Base-by-base conservation (phyloP, 345 rosid genomes). In the Euphorbia pulcherrima region DNA sequence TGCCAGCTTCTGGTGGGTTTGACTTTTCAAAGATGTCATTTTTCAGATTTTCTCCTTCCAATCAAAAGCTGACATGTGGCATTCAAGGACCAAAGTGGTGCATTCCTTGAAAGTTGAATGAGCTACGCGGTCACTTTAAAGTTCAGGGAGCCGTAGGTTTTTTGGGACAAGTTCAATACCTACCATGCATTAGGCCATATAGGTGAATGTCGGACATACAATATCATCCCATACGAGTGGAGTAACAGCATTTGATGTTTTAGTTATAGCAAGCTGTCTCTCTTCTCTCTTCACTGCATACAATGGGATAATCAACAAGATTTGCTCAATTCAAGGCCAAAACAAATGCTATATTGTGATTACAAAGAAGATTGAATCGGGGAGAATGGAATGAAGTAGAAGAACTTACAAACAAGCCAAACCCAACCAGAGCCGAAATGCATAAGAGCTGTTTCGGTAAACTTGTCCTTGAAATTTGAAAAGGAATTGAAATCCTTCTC, bases 401-500 rank as follows among this genome's bases (percentile, higher is more conserved):
- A 37, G 51, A 74, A 68, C 94, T 83, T 78, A 93, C 98, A 80
- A 41, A 86, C 94, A 24, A 93, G 97, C 98, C 98, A 93, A 73
- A 93, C 83, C 94, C 97, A 93, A 70, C 96, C 91, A 62, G 97
- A 90, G 68, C 97, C 96, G 80, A 90, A 89, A 41, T 81, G 69
- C 55, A 88, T 69, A 56, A 88, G 83, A 71, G 98, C 92, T 30
- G 87, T 65, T 70, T 87, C 87, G 3, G 75, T 65, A 60, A 92
- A 92, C 63, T 80, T 84, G 39, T 87, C 93, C 80, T 80, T 88
- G 77, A 92, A 92, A 77, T 92, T 87, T 60, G 86, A 65, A 58
- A 83, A 92, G 69, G 96, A 92, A 69, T 87, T 88, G 46, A 92
- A 92, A 81, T 92, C 98, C 71, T 88, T 92, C 75, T 92, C 97